phyloP scores from a whole-genome alignment of 768 basidiomycete species.

The Mycena filopes region DNA sequence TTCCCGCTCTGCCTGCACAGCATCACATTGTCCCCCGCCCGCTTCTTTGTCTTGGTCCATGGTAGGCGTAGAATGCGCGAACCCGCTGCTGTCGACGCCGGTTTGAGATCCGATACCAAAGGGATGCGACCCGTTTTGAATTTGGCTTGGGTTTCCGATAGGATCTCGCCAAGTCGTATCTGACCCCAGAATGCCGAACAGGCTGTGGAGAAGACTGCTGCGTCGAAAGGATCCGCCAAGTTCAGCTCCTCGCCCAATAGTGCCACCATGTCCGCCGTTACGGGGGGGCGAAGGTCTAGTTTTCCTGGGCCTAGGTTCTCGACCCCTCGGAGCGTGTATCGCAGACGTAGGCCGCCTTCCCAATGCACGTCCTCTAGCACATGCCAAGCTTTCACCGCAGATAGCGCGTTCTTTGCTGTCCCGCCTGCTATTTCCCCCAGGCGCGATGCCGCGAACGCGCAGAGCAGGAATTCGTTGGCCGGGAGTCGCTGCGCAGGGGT shows the following conservation, averaged over 20 bases:
- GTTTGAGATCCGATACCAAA: too few species aligned
- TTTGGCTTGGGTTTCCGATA: neutral
- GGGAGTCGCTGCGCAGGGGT: neutral
- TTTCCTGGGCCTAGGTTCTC: slow-evolving; percentile 20
- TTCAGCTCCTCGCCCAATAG: slow-evolving; percentile 11
- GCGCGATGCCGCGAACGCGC: neutral
- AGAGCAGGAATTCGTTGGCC: neutral
- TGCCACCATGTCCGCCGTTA: neutral
- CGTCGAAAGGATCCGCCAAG: slow-evolving; percentile 10
- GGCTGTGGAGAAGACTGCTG: slow-evolving; percentile 20
- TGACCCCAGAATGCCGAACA: slow-evolving; percentile 27
- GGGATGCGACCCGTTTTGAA: neutral
- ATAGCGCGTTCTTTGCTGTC: neutral
- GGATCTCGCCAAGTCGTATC: slow-evolving; percentile 28
- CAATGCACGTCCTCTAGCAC: neutral
- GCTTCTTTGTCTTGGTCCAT: neutral
- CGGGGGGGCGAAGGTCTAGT: neutral
- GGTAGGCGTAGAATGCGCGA: neutral
- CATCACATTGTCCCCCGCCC: neutral
- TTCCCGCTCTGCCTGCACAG: neutral
- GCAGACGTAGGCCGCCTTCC: neutral
- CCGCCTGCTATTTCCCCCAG: neutral
- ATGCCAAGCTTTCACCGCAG: neutral
- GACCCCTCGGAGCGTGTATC: slow-evolving; percentile 1
- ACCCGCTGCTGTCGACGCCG: neutral